Percentiles rank a stretch among this genome's conserved stretches.
These are phyloP conservation scores for Pyrenochaeta sp. DNA, from an alignment of 2,329 filamentous ascomycete species.

Conservation along the genomic window DNA sequence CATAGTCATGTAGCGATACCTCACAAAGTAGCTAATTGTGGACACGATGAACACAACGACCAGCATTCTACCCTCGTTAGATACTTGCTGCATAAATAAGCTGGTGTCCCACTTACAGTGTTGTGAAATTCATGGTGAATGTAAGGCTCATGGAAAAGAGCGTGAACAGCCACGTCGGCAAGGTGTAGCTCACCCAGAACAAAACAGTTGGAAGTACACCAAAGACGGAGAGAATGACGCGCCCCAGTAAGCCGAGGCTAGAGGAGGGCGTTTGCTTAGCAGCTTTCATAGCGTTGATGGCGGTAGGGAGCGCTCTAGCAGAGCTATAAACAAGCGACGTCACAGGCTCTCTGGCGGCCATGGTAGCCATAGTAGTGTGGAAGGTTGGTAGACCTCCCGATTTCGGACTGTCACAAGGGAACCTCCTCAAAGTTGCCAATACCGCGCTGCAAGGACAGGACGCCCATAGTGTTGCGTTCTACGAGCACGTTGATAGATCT, in stretches of 20 bases:
- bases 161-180: constrained; percentile 88
- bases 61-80: constrained; percentile 54
- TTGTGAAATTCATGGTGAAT: constrained; percentile 98
- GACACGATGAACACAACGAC: constrained; percentile 80
- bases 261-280: constrained; percentile 35
- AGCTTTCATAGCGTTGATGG: constrained; percentile 30
- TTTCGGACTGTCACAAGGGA: constrained; percentile 14
- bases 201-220: constrained; percentile 65
- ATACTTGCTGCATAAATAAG: constrained; percentile 24
- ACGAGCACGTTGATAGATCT: constrained; percentile 28
- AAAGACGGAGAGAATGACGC: constrained; percentile 59
- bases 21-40: constrained; percentile 90
- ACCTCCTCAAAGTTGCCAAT: constrained; percentile 5
- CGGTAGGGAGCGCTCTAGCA: constrained; percentile 27
- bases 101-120: constrained; percentile 68
- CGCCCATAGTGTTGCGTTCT: constrained; percentile 27
- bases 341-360: constrained; percentile 32
- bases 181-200: constrained; percentile 85
- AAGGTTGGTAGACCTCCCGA: constrained; percentile 4
- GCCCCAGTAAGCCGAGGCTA: constrained; percentile 56
- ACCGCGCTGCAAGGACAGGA: constrained; percentile 12
- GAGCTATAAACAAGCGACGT: constrained; percentile 27
- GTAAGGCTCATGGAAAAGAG: constrained; percentile 93
- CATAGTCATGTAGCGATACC: constrained; percentile 96
- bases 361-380: constrained; percentile 22